Evolutionary conservation across 805 yeast species (phyloP).

Genomic region (Nakazawaea wickerhamii): DNA sequence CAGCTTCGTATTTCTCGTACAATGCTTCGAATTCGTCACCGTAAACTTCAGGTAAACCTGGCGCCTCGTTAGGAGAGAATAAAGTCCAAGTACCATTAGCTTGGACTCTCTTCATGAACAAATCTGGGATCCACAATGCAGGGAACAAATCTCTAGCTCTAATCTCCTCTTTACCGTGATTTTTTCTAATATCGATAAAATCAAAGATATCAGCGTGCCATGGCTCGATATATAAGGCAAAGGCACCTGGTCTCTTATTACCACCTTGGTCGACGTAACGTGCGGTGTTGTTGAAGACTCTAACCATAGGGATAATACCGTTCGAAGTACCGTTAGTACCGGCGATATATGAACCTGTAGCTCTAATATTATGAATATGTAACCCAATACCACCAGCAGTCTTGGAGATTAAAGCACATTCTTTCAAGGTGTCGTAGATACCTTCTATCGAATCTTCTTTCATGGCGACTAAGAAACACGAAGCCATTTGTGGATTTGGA

Average conservation of each 20-base stretch:
- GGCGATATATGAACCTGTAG: conserved; percentile 81
- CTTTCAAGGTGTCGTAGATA: conserved; percentile 82
- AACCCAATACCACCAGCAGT: conserved; percentile 95
- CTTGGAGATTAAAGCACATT: conserved; percentile 86
- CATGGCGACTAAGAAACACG: conserved; percentile 89
- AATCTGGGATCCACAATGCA: conserved; percentile 92
- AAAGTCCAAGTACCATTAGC: conserved; percentile 77
- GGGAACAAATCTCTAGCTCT: conserved; percentile 91
- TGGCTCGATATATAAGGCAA: conserved; percentile 90
- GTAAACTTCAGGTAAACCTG: conserved; percentile 75
- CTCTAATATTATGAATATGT: conserved; percentile 81
- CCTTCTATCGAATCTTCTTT: conserved; percentile 95
- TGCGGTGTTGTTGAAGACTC: conserved; percentile 94
- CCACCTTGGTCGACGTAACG: conserved; percentile 98
- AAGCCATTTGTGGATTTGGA: conserved; percentile 76
- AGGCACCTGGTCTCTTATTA: conserved; percentile 96
- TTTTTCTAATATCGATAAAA: conserved; percentile 80
- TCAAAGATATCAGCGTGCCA: conserved; percentile 95
- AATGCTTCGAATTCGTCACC: conserved; percentile 78
- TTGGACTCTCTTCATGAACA: conserved; percentile 90
- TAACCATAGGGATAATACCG: conserved; percentile 93
- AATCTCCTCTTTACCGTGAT: conserved; percentile 91
- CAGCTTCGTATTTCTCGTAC: conserved; percentile 67
- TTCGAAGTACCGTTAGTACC: conserved; percentile 91
- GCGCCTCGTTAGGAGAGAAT: conserved; percentile 85